A percentile compares a stretch with the other conserved stretches of the same genome.
These are phyloP conservation scores for Ophiocytium majus DNA, from an alignment of 352 stramenopile genomes.

Conservation along the genomic window DNA sequence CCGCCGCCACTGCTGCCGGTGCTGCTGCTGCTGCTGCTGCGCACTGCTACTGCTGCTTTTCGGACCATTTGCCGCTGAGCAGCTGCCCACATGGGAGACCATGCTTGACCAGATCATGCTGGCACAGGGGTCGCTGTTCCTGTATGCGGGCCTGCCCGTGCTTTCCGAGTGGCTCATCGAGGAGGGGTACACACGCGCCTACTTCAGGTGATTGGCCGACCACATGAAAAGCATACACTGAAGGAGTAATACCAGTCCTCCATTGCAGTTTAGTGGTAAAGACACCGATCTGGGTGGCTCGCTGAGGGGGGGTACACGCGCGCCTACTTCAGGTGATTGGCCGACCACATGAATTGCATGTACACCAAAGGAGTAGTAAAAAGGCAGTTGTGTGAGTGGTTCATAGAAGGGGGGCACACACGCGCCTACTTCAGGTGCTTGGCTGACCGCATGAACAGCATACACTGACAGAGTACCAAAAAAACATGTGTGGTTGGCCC, in stretches of 20 bases:
- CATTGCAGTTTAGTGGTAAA: background rate
- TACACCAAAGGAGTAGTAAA: no score
- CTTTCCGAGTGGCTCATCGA: slow-evolving; percentile 71
- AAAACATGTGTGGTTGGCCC: slow-evolving; percentile 69
- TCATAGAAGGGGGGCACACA: slow-evolving; percentile 69
- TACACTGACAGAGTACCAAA: no score
- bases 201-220: background rate
- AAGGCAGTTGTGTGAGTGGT: slow-evolving; percentile 66
- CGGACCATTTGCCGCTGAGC: no score
- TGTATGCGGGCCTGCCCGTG: slow-evolving; percentile 68
- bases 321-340: slow-evolving; percentile 15
- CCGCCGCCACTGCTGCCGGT: no score
- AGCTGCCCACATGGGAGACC: slow-evolving; percentile 58
- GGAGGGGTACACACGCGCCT: slow-evolving; percentile 62
- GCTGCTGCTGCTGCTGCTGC: no score
- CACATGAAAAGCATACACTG: no score
- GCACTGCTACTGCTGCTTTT: no score
- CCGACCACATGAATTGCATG: no score
- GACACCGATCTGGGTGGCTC: slow-evolving; percentile 70
- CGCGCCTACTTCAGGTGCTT: slow-evolving; percentile 27
- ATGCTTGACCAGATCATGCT: slow-evolving; percentile 69
- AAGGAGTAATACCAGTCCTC: slow-evolving; percentile 20
- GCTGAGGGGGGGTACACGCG: slow-evolving; percentile 66
- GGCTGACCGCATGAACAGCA: no score
- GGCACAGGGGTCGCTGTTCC: slow-evolving; percentile 63